A percentile compares a stretch with the other conserved stretches of the same genome.
These are phyloP conservation scores for Cadophora malorum DNA, from an alignment of 2,329 filamentous ascomycete genomes.

Conservation along the genomic window DNA sequence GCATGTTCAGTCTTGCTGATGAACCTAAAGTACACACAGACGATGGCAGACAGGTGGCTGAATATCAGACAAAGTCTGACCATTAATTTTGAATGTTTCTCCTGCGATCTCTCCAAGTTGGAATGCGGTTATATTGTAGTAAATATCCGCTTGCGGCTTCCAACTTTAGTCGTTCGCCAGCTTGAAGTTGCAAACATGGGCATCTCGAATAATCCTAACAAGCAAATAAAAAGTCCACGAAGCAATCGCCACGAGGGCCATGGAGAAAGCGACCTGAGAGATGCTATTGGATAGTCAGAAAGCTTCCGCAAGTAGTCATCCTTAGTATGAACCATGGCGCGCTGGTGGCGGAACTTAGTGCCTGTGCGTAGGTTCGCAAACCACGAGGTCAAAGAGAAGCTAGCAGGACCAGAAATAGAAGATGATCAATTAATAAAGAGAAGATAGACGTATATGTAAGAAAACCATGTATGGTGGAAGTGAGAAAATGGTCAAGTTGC, in stretches of 20 bases:
- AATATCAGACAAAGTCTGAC: slow-evolving; percentile 8
- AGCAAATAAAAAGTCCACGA: not conserved
- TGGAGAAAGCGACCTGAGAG: not conserved
- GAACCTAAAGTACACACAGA: slow-evolving; percentile 19
- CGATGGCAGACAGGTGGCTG: slow-evolving; percentile 7
- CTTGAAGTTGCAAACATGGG: not conserved
- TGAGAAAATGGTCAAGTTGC: not conserved
- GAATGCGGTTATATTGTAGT: no score
- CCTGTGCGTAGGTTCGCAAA: not conserved
- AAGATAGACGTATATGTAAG: not conserved
- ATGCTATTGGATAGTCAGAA: slow-evolving; percentile 3
- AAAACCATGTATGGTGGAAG: not conserved
- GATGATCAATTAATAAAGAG: not conserved
- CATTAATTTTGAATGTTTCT: not conserved
- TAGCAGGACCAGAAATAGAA: not conserved
- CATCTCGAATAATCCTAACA: not conserved
- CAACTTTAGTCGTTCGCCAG: no score
- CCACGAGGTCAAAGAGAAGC: slow-evolving; percentile 2
- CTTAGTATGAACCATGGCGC: not conserved
- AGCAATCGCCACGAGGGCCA: not conserved
- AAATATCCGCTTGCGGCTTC: no score
- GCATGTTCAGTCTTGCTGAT: not conserved
- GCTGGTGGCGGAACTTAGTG: not conserved
- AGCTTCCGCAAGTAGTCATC: not conserved
- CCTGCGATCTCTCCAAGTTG: no score